These are phyloP conservation scores for Botrytis pseudocinerea DNA, from an alignment of 2,329 filamentous ascomycete genomes.

Conservation along the genomic window DNA sequence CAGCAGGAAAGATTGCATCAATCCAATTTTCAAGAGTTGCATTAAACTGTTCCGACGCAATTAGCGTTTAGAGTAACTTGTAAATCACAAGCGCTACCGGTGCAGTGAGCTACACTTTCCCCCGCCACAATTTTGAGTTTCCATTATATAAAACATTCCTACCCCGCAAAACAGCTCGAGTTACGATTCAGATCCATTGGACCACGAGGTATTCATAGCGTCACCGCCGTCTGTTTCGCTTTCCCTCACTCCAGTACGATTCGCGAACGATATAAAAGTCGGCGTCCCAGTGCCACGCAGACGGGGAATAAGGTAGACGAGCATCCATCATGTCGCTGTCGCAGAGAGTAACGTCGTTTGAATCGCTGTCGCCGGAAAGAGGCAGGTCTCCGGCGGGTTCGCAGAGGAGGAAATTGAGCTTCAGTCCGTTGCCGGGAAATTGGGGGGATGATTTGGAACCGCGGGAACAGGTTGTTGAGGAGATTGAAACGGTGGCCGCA, in stretches of 20 bases:
- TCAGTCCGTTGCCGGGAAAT: conserved; percentile 33
- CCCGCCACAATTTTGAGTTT: conserved; percentile 15
- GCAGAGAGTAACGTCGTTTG: conserved; percentile 33
- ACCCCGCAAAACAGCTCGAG: conserved; percentile 6
- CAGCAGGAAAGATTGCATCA: background rate
- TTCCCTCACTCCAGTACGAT: background rate
- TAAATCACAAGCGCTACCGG: background rate
- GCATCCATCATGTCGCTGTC: conserved; percentile 29
- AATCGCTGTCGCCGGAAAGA: conserved; percentile 33
- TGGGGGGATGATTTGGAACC: conserved; percentile 23
- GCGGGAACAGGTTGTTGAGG: conserved; percentile 23
- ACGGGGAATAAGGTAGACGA: background rate
- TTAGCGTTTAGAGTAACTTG: background rate
- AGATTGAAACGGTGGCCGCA: conserved; percentile 37
- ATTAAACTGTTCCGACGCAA: background rate
- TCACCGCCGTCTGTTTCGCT: background rate
- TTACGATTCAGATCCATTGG: background rate
- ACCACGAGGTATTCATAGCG: conserved; percentile 12
- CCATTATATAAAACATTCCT: conserved; percentile 14
- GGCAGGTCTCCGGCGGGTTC: conserved; percentile 24
- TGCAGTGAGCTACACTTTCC: background rate
- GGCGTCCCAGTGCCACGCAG: background rate
- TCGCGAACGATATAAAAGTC: background rate
- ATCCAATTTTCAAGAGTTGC: background rate
- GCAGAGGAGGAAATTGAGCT: conserved; percentile 31